Base-by-base conservation (phyloP, 805 yeast species). In the Ogataea zsoltii region DNA sequence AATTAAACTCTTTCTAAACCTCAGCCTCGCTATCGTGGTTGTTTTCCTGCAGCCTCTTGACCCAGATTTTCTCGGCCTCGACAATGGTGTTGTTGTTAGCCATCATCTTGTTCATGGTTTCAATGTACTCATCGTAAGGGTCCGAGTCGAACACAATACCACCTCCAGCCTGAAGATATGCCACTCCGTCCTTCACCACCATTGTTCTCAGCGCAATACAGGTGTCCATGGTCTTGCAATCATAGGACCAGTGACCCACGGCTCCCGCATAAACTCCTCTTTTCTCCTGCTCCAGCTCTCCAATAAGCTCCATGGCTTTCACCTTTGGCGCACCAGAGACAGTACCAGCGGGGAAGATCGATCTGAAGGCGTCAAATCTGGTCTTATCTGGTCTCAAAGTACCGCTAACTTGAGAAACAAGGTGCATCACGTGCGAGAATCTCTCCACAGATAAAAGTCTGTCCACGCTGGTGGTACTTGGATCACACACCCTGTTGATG, bases 211-310 rank as follows among this genome's bases (percentile, higher is more conserved):
- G 73, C 0, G 99, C 99, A 64, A 94, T 94, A 69, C 99, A 94
- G 1, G 98, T 94, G 62, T 94, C 96, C 98, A 94, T 92, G 23
- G 89, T 78, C 56, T 79, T 81, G n/a, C 92, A 89, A 60, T 90
- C 96, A 63, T 91, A 94, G 1, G 96, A 90, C 97, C 97, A 94
- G 64, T 87, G 86, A 7, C 99, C 99, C 15, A 94, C 98, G 2
- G 99, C 99, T 50, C 99, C 99, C 0, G 99, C 99, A 62, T 94
- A 94, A 7, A 92, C 91, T 37, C 98, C 99, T 62, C 99, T 77
- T 61, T 89, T 88, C 63, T 92, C 98, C 50, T 80, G 77, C 63
- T 94, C 99, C 38, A 92, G 70, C 63, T 88, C 96, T 30, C 87
- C 85, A 57, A 94, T 89, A 35, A 94, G 73, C 67, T 91, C 95